A percentile compares a stretch with the other conserved stretches of the same genome.
These are phyloP conservation scores for Starmerella davenportii DNA, from an alignment of 805 yeast species.

Conservation along the genomic window DNA sequence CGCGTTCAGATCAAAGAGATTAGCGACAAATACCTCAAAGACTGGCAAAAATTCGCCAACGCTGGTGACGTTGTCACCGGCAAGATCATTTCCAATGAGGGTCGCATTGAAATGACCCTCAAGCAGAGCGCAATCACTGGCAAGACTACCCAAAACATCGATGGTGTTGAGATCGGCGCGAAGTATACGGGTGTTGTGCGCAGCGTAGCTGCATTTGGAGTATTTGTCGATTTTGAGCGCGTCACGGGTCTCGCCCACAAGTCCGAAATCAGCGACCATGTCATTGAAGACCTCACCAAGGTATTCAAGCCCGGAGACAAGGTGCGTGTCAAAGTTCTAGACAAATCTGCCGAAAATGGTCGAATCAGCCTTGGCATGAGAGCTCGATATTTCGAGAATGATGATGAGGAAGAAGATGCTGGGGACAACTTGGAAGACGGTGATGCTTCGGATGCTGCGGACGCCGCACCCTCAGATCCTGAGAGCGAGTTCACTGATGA, in stretches of 20 bases:
- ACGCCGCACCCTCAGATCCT: constrained; percentile 12
- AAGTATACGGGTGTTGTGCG: constrained; percentile 61
- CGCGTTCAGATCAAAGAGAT: constrained; percentile 66
- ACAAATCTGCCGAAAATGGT: constrained; percentile 43
- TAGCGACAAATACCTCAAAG: constrained; percentile 63
- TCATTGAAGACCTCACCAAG: constrained; percentile 37
- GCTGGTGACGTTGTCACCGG: constrained; percentile 59
- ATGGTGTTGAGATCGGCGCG: constrained; percentile 52
- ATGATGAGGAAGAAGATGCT: constrained; percentile 23
- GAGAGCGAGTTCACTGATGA: constrained; percentile 7
- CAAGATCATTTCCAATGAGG: constrained; percentile 40
- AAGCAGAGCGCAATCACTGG: constrained; percentile 70
- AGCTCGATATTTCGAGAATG: constrained; percentile 59
- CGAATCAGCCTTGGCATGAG: constrained; percentile 82
- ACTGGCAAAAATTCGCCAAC: constrained; percentile 68
- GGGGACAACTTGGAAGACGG: constrained; percentile 14
- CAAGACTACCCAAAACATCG: constrained; percentile 24
- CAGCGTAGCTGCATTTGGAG: constrained; percentile 74
- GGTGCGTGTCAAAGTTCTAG: constrained; percentile 67
- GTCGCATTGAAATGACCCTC: constrained; percentile 52
- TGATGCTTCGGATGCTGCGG: constrained; percentile 16
- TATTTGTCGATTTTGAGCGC: constrained; percentile 64
- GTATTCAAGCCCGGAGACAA: constrained; percentile 79
- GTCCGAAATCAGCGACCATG: constrained; percentile 53
- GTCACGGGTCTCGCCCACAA: constrained; percentile 78